phyloP scores from a whole-genome alignment of 495 filamentous ascomycete species.

The Aspergillus kassunensis region DNA sequence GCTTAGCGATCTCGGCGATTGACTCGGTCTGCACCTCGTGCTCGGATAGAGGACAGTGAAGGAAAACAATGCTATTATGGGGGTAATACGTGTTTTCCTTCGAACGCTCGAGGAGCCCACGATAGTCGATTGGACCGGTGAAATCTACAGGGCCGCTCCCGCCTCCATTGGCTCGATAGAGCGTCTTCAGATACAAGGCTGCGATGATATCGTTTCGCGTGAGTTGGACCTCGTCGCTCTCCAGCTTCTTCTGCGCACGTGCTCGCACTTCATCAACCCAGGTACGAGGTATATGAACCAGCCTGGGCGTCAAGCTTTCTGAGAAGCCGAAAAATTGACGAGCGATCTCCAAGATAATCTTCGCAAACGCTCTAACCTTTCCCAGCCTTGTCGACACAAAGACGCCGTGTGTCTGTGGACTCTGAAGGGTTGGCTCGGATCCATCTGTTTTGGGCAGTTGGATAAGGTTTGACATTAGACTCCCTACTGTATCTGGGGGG shows the following conservation, averaged over 20 bases:
- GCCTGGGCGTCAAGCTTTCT: neutral
- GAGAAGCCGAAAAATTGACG: neutral
- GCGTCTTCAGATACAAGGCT: conserved; percentile 1
- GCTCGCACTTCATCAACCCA: conserved; percentile 3
- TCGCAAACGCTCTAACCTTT: neutral
- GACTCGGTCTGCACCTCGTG: neutral
- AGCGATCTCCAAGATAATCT: neutral
- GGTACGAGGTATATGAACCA: neutral
- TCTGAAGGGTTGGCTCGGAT: neutral
- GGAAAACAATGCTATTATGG: neutral
- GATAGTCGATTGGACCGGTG: conserved; percentile 1
- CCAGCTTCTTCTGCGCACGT: neutral
- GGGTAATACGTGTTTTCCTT: neutral
- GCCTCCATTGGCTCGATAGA: neutral
- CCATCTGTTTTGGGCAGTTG: neutral
- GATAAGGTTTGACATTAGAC: neutral
- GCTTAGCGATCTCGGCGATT: neutral
- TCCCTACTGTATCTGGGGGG: neutral
- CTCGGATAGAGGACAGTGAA: neutral
- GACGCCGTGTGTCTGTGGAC: neutral
- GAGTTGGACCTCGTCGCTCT: neutral
- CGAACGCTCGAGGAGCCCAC: neutral
- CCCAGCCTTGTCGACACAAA: neutral
- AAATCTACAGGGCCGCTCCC: neutral
- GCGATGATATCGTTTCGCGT: conserved; percentile 7